Evolutionary conservation across 2,329 filamentous ascomycete genomes (phyloP), one percentile per base, ranked within the genome.

Genomic region (Didymella keratinophila): DNA sequence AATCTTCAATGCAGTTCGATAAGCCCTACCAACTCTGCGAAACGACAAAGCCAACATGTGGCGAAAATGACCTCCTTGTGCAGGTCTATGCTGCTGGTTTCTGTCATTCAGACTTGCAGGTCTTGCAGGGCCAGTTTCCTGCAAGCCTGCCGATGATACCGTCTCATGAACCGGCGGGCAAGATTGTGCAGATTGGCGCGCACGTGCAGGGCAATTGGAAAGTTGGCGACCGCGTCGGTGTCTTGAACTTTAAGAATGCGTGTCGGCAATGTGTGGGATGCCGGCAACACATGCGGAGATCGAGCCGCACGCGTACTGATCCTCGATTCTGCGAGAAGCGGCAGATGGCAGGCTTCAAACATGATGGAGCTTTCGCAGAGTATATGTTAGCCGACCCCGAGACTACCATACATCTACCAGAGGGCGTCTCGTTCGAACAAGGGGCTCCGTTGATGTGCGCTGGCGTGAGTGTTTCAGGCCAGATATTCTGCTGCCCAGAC

Each of bases 371-470:
- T 0, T 74, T 76, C 28, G 69, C 72, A 4, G 58, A 76, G 27
- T 76, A 70, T 18, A 72, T 75, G 65, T 61, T 74, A 23, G 72
- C 71, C 6, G 72, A 75, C 56, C 71, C 71, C 0, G 58, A 66
- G 1, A 71, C 68, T 1, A 70, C 70, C 11, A 65, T 72, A 3
- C 62, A 62, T 21, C 52, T 75, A 2, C 65, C 72, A 0, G 67
- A 62, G 8, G 46, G 21, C 3, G 47, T 70, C 11, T 64, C 69
- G 2, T 71, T 62, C 32, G 67, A 65, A 20, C 68, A 76, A 56
- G 71, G 66, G 3, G 73, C 70, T n/a, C 74, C 73, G 14, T 56
- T 75, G n/a, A 74, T 74, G 70, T 76, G 73, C 55, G 72, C 73
- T 16, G 72, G 73, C 2, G 74, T 73, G 59, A 63, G 69, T 64